phyloP scores from a whole-genome alignment of 129 eudicot species.

The Erigeron canadensis region DNA sequence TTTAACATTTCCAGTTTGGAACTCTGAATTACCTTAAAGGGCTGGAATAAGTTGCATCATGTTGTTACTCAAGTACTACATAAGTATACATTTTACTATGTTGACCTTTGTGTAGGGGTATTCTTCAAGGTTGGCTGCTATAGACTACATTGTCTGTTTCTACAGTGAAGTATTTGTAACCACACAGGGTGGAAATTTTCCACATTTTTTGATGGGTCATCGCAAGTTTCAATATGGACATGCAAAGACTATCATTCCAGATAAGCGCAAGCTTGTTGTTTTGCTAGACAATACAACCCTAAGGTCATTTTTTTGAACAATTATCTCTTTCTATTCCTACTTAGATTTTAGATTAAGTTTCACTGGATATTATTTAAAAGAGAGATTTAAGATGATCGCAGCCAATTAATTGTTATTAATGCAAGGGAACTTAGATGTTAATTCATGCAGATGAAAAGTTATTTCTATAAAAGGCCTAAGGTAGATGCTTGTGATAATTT shows the following conservation, averaged over 20 bases:
- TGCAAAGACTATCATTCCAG: constrained; percentile 82
- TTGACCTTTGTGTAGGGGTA: constrained; percentile 45
- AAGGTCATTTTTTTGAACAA: constrained; percentile 39
- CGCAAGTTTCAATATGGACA: constrained; percentile 75
- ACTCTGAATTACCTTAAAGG: neutral
- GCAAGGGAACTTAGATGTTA: neutral
- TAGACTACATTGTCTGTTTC: constrained; percentile 84
- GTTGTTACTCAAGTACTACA: neutral
- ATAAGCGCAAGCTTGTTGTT: constrained; percentile 71
- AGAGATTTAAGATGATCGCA: neutral
- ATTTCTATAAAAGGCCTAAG: neutral
- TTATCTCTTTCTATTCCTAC: neutral
- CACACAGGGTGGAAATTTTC: constrained; percentile 97
- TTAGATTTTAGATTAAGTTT: neutral
- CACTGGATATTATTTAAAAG: neutral
- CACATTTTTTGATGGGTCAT: constrained; percentile 93
- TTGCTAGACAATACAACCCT: constrained; percentile 67
- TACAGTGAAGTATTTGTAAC: constrained; percentile 87
- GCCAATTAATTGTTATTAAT: neutral
- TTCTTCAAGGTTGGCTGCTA: constrained; percentile 91
- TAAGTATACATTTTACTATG: neutral
- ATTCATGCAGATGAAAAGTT: neutral
- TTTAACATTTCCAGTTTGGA: neutral
- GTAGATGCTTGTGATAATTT: neutral
- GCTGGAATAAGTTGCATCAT: neutral